Base-by-base conservation (phyloP, 163 green algal species). In the Coccomyxa subellipsoidea region DNA sequence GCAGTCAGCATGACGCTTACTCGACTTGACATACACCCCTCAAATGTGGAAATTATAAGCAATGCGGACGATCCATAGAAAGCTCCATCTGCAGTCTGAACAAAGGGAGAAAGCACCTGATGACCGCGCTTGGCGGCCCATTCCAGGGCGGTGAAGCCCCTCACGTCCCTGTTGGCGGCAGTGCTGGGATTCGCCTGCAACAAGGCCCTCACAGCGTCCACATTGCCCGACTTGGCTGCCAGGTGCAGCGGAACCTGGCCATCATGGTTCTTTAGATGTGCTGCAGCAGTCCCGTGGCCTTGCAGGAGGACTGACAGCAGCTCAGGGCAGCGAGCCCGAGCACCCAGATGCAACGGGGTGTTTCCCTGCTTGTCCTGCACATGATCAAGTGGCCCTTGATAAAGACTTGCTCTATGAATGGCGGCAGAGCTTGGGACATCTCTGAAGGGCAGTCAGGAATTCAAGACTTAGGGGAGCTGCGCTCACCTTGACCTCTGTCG, bases 361-460 rank as follows among this genome's bases (percentile, higher is more conserved):
- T 93, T 89, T 66, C 92, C 93, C 54, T 94, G 86, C 77, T 92
- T 91, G 87, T 97, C 93, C 85, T 92, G 83, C 34, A 89, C 80
- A 37, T 54, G 73, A n/a, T n/a, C 35, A 31, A 47, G 34, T 38
- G 9, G 21, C 25, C 8, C 66, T 75, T n/a, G n/a, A n/a, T n/a
- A n/a, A n/a, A n/a, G n/a, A n/a, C n/a, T n/a, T n/a, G n/a, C n/a
- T n/a, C n/a, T n/a, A n/a, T n/a, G n/a, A n/a, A n/a, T n/a, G n/a
- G n/a, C n/a, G n/a, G n/a, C n/a, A n/a, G n/a, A n/a, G n/a, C n/a
- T n/a, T n/a, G n/a, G n/a, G n/a, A n/a, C n/a, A n/a, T n/a, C n/a
- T n/a, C n/a, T n/a, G n/a, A 34, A 37, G 66, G 2, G 66, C 1
- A 35, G 27, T 18, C 1, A 36, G 29, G 66, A 12, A 32, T 72